Evolutionary conservation across 441 rosid species (phyloP).

Genomic region (Gossypium lobatum): DNA sequence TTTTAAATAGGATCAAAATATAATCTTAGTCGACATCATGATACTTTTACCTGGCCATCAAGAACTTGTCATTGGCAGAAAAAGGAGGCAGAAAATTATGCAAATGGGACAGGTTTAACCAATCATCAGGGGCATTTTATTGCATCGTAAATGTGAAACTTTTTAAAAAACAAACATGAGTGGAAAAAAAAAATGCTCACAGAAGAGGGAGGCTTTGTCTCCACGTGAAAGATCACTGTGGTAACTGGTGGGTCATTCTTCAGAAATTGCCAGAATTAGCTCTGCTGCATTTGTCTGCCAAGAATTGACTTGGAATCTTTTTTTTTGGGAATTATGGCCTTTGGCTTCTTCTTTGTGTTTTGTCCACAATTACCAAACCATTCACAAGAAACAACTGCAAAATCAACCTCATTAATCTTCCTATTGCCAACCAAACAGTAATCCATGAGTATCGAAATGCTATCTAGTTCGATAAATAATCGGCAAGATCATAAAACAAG

Average conservation of each 20-base stretch:
- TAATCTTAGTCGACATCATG: rapidly evolving
- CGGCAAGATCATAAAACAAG: neutral
- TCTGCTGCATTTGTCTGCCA: neutral
- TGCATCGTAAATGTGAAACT: no score
- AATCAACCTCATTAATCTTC: neutral
- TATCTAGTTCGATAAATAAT: neutral
- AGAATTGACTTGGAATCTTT: neutral
- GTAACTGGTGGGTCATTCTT: neutral
- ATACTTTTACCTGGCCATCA: no score
- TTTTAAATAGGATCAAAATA: no score
- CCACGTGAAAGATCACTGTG: neutral
- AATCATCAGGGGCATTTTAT: no score
- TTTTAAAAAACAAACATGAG: no score
- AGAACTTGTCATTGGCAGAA: no score
- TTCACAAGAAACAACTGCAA: neutral
- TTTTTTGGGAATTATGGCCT: neutral
- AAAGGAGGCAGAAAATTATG: no score
- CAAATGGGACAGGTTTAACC: no score
- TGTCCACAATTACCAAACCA: neutral
- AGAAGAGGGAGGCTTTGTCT: no score
- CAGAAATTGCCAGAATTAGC: neutral
- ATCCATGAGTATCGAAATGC: neutral
- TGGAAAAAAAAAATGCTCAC: no score
- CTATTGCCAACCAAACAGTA: neutral
- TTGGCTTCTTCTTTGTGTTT: neutral